These are phyloP conservation scores for Psilocybe cubensis DNA, from an alignment of 768 basidiomycete species.

Conservation along the genomic window DNA sequence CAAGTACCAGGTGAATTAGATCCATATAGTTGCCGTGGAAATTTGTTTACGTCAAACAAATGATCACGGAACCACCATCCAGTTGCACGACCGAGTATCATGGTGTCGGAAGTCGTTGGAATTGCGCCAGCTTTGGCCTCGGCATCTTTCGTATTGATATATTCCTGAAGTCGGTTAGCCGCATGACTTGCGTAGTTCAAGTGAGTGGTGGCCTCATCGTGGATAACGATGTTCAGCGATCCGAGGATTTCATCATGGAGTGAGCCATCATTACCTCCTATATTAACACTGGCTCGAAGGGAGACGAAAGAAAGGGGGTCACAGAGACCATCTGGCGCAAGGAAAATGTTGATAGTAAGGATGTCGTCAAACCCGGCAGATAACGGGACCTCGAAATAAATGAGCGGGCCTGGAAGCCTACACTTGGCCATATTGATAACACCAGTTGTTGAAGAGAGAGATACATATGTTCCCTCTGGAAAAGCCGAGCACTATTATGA, in stretches of 20 bases:
- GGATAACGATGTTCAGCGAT: not conserved
- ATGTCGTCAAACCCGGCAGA: not conserved
- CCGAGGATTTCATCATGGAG: not conserved
- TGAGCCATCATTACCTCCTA: too few species aligned
- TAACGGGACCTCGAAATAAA: not conserved
- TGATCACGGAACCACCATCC: constrained; percentile 1
- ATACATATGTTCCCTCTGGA: not conserved
- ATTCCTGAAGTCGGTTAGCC: not conserved
- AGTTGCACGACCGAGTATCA: not conserved
- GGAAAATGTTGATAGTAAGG: not conserved
- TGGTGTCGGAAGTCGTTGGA: not conserved
- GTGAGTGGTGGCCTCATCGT: not conserved
- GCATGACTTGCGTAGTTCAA: not conserved
- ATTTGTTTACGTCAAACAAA: not conserved
- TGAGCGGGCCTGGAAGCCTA: too few species aligned
- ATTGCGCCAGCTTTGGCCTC: not conserved
- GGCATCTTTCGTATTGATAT: not conserved
- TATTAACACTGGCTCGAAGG: not conserved
- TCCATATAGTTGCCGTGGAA: not conserved
- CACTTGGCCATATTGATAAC: not conserved
- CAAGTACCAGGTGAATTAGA: not conserved
- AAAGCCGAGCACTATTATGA: not conserved
- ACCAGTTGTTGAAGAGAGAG: not conserved
- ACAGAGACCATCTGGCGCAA: not conserved
- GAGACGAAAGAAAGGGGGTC: not conserved